phyloP scores from a whole-genome alignment of 768 basidiomycete species.

The Omphalotus guepiniiformis region DNA sequence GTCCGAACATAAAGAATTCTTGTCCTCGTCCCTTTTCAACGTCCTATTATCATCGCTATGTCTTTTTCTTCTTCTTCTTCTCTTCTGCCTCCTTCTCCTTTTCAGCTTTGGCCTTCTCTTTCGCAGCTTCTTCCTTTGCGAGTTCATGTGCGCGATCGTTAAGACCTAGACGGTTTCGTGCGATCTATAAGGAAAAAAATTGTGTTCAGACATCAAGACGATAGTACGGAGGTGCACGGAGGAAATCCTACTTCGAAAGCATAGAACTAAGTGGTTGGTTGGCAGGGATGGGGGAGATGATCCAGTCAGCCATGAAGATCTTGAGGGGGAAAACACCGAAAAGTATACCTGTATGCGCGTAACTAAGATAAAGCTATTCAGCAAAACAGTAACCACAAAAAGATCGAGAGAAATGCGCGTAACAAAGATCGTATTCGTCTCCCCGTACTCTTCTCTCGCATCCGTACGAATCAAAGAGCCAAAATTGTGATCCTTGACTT shows the following conservation, averaged over 20 bases:
- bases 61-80: slow-evolving; percentile 15
- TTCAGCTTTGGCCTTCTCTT: slow-evolving; percentile 57
- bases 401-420: slow-evolving; percentile 16
- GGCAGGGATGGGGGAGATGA: no score
- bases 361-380: slow-evolving; percentile 32
- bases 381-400: slow-evolving; percentile 6
- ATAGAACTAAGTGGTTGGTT: slow-evolving; percentile 62
- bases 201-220: no score
- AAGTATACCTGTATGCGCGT: slow-evolving; percentile 60
- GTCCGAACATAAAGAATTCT: no score
- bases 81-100: slow-evolving; percentile 32
- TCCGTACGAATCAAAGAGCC: slow-evolving; percentile 89
- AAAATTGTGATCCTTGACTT: slow-evolving; percentile 93
- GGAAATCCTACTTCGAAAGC: slow-evolving; percentile 68
- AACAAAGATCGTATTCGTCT: slow-evolving; percentile 96
- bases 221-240: background rate
- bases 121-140: slow-evolving; percentile 67
- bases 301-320: slow-evolving; percentile 20
- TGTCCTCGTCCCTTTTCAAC: no score
- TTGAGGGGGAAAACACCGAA: background rate
- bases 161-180: slow-evolving; percentile 85
- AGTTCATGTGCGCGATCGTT: slow-evolving; percentile 84
- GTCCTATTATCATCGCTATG: no score
- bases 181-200: slow-evolving; percentile 58
- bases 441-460: slow-evolving; percentile 75